phyloP scores from a whole-genome alignment of 768 basidiomycete genomes.

The Mycena albidolilacea region DNA sequence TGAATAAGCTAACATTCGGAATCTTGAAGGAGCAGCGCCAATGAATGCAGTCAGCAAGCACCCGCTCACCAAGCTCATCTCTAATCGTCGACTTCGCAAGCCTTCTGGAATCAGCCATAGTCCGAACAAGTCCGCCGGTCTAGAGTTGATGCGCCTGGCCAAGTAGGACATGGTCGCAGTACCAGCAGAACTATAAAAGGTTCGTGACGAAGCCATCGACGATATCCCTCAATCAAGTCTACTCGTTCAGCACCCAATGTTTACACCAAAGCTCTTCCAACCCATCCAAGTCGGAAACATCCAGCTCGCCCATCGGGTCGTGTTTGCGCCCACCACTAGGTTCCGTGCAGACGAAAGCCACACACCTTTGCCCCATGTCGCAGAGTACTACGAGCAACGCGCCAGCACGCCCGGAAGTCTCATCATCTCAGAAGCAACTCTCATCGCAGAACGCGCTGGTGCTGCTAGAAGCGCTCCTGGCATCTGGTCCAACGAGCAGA shows the following conservation, averaged over 20 bases:
- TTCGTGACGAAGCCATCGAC: no score
- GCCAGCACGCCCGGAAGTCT: conserved; percentile 48
- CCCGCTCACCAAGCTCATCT: conserved; percentile 6
- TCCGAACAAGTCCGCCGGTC: no score
- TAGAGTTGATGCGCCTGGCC: no score
- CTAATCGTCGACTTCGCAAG: conserved; percentile 29
- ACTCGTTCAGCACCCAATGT: background rate
- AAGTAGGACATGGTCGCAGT: no score
- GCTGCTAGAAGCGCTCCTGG: conserved; percentile 54
- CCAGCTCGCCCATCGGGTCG: background rate
- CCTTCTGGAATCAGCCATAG: no score
- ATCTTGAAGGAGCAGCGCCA: no score
- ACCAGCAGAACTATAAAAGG: no score
- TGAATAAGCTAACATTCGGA: no score
- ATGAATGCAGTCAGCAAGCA: no score
- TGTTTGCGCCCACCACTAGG: background rate
- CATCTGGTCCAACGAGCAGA: conserved; percentile 60
- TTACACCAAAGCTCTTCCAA: conserved; percentile 2
- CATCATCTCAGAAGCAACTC: conserved; percentile 56
- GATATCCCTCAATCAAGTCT: no score
- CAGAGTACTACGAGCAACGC: conserved; percentile 48
- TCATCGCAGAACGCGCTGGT: conserved; percentile 50
- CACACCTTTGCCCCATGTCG: background rate
- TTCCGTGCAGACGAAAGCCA: background rate
- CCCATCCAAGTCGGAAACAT: background rate